Evolutionary conservation across 805 yeast genomes (phyloP).

Genomic region (Schizosaccharomyces lindneri): DNA sequence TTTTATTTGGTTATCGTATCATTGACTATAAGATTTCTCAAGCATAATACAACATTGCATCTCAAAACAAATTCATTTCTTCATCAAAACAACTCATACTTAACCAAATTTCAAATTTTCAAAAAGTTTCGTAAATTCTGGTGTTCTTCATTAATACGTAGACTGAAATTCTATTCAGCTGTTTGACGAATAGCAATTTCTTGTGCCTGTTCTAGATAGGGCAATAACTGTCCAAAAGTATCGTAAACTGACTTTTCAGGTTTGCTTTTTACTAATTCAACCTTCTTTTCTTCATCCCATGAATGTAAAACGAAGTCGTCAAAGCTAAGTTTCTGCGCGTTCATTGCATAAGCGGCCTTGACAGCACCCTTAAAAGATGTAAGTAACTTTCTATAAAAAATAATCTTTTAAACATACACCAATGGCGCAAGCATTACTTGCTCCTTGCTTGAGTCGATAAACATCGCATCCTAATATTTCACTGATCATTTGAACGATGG

Average conservation of each 20-base stretch:
- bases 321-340: background rate
- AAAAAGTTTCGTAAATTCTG: too few relatives aligned
- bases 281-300: background rate
- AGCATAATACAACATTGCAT: too few relatives aligned
- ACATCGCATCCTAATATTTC: constrained; percentile 54
- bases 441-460: constrained; percentile 35
- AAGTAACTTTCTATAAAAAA: background rate
- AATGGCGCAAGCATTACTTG: constrained; percentile 68
- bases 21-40: too few relatives aligned
- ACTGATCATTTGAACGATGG: constrained; percentile 46
- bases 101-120: too few relatives aligned
- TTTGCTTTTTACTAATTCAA: background rate
- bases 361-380: background rate
- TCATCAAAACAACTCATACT: too few relatives aligned
- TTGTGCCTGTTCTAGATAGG: background rate
- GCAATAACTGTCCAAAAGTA: background rate
- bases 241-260: background rate
- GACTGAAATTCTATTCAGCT: background rate
- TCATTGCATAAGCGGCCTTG: background rate
- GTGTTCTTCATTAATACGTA: too few relatives aligned
- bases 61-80: too few relatives aligned
- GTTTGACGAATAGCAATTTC: background rate
- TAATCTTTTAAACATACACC: constrained; percentile 18
- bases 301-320: background rate
- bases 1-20: too few relatives aligned